Base-by-base conservation (phyloP, 495 filamentous ascomycete genomes). In the Talaromyces stipitatus region DNA sequence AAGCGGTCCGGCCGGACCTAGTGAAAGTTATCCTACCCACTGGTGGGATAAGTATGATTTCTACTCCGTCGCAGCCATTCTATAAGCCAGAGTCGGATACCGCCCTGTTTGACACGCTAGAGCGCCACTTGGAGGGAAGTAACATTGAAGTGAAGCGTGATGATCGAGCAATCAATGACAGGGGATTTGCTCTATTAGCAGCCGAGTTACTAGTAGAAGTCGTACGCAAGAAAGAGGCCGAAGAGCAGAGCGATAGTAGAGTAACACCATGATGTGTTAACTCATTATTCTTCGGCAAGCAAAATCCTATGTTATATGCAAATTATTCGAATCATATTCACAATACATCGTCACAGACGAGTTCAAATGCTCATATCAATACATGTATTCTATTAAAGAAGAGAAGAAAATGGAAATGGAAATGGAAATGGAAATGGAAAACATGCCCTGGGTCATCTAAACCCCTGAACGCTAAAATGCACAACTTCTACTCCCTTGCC, bases 11-110 rank as follows among this genome's bases (percentile, higher is more conserved):
- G n/a, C 65, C 67, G 16, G 60, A 69, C 3, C 54, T 68, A 58
- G 76, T 82, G 0, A 68, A 78, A 51, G 73, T 89, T 0, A 73
- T 83, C 62, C 59, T 89, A 26, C 86, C 86, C 0, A 66, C 61
- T 18, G 78, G 77, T 7, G 84, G 81, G 0, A 56, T 82, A 0
- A 80, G 77, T 64, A 65, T 70, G 64, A 58, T 82, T 50, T 64
- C 67, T 41, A 66, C 60, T 4, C 64, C 68, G 0, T 70, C 67
- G 0, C 69, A 67, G 6, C 60, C 66, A 3, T 81, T 76, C 61
- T 65, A 69, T 51, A 71, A 81, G 62, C 55, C 64, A 0, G 67
- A 71, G 47, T 78, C 74, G 1, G 79, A 81, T 66, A 63, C 62
- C 23, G 68, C 62, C 11, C 56, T 82, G 52, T 83, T 82, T 51